phyloP scores from a whole-genome alignment of 345 rosid genomes.

The thale cress (Arabidopsis thaliana) region TAIR10.1 NC_003074.8:8198501-8199000 shows the following conservation, averaged over 20 bases:
- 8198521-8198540: not conserved
- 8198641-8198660: not conserved
- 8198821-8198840: not conserved
- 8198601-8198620: not conserved
- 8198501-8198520: not conserved
- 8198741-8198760: not conserved
- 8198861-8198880: not conserved
- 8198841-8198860: not conserved
- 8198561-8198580: slow-evolving; percentile 1
- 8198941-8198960: slow-evolving; percentile 29
- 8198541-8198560: slow-evolving; percentile 9
- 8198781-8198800: not conserved
- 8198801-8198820: not conserved
- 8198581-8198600: slow-evolving; percentile 6
- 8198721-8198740: no score
- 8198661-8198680: not conserved
- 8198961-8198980: slow-evolving; percentile 1
- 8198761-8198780: not conserved
- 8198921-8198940: slow-evolving; percentile 36
- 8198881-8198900: slow-evolving; percentile 2
- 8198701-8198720: not conserved
- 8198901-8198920: not conserved
- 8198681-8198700: not conserved
- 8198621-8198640: not conserved
- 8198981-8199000: not conserved